These are phyloP conservation scores for Clathrospora elynae DNA, from an alignment of 2,329 filamentous ascomycete genomes.

Conservation along the genomic window DNA sequence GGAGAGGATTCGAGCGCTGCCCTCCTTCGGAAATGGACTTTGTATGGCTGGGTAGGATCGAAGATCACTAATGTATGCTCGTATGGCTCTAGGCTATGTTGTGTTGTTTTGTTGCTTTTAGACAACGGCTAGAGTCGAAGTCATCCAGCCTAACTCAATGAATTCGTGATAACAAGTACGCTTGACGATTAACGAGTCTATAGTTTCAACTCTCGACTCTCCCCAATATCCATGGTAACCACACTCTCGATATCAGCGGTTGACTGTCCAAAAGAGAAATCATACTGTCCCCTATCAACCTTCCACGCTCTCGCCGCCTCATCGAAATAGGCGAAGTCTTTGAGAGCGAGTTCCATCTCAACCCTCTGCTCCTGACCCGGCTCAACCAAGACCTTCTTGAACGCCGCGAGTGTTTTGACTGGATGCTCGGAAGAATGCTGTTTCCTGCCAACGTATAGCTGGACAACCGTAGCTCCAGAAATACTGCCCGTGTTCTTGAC, in stretches of 20 bases:
- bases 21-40: too few relatives aligned
- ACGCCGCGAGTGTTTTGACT: slow-evolving; percentile 70
- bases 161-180: too few relatives aligned
- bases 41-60: too few relatives aligned
- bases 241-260: slow-evolving; percentile 31
- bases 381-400: slow-evolving; percentile 66
- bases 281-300: slow-evolving; percentile 39
- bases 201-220: slow-evolving; percentile 24
- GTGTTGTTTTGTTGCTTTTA: too few relatives aligned
- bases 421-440: slow-evolving; percentile 53
- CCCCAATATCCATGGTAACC: slow-evolving; percentile 31
- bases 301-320: slow-evolving; percentile 35
- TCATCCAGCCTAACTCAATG: too few relatives aligned
- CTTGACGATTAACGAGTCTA: too few relatives aligned
- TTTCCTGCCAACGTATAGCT: slow-evolving; percentile 64
- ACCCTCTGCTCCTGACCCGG: slow-evolving; percentile 63
- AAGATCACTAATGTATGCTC: too few relatives aligned
- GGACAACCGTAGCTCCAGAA: slow-evolving; percentile 58
- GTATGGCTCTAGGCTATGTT: too few relatives aligned
- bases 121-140: too few relatives aligned
- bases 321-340: slow-evolving; percentile 43
- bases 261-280: slow-evolving; percentile 43
- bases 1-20: too few relatives aligned
- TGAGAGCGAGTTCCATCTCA: slow-evolving; percentile 50
- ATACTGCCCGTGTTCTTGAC: slow-evolving; percentile 59